phyloP scores from a whole-genome alignment of 139 green algal genomes.

The Volvox reticuliferus region DNA sequence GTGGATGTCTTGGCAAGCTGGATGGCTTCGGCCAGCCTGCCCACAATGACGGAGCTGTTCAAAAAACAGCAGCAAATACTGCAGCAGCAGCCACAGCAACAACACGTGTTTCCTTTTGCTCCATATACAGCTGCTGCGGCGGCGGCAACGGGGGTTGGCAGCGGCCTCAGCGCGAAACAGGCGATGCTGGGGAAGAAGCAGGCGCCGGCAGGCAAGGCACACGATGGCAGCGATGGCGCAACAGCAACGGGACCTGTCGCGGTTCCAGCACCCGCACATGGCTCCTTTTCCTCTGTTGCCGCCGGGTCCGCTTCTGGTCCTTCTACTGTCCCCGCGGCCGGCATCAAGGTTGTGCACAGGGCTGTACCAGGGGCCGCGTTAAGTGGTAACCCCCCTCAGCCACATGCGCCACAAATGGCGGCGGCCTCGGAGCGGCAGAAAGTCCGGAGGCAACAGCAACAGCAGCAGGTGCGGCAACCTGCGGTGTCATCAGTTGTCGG shows the following conservation, averaged over 20 bases:
- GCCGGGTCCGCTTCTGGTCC: not conserved
- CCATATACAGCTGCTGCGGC: too few relatives aligned
- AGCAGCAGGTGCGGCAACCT: not conserved
- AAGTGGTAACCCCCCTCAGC: too few relatives aligned
- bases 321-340: not conserved
- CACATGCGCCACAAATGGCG: not conserved
- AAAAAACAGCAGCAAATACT: constrained; percentile 32
- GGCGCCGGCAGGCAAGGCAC: not conserved
- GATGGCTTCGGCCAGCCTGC: not conserved
- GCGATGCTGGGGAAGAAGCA: not conserved
- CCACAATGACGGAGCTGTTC: not conserved
- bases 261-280: not conserved
- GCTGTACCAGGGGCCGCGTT: not conserved
- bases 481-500: not conserved
- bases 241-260: not conserved
- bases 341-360: constrained; percentile 3
- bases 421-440: not conserved
- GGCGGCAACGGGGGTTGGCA: not conserved
- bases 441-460: constrained; percentile 36
- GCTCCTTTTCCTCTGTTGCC: not conserved
- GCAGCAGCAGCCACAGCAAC: not conserved
- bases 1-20: constrained; percentile 35
- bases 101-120: too few relatives aligned
- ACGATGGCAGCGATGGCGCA: not conserved
- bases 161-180: not conserved